Conservation (phyloP, 2,329 filamentous ascomycete species). For the Acephala macrosclerotiorum region DNA sequence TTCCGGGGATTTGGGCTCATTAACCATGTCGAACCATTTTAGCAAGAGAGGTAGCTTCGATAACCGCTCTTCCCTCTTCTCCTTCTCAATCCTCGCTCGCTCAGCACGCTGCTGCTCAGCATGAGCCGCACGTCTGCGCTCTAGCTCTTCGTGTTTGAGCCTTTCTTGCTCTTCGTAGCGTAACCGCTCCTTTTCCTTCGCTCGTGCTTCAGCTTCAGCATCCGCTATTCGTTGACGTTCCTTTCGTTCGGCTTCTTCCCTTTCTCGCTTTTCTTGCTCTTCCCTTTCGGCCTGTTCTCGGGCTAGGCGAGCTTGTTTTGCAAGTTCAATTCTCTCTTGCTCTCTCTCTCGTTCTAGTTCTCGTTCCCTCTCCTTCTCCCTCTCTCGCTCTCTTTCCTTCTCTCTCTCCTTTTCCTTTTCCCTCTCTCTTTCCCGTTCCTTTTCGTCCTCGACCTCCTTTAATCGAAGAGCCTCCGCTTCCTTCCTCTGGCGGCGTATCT, state of each 20-base stretch:
- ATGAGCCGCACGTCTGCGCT: conserved; percentile 39
- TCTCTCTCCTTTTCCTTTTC: conserved; percentile 45
- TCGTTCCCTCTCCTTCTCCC: conserved; percentile 14
- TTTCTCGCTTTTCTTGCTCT: conserved; percentile 45
- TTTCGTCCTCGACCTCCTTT: conserved; percentile 34
- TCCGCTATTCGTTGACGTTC: conserved; percentile 40
- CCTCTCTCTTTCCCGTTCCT: conserved; percentile 32
- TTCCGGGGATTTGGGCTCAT: conserved; percentile 58
- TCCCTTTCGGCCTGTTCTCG: conserved; percentile 41
- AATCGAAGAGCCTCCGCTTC: conserved; percentile 12
- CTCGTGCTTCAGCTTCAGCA: conserved; percentile 35
- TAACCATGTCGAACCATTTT: conserved; percentile 63
- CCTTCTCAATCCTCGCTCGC: conserved; percentile 54
- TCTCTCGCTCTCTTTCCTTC: conserved; percentile 33
- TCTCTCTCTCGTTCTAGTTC: conserved; percentile 32
- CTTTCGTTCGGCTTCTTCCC: conserved; percentile 40
- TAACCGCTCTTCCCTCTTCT: conserved; percentile 62
- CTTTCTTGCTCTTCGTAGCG: conserved; percentile 44
- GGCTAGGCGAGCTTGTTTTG: conserved; percentile 37
- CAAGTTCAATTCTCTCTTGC: conserved; percentile 35
- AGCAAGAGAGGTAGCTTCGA: conserved; percentile 66
- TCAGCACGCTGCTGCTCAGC: conserved; percentile 57
- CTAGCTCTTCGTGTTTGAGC: conserved; percentile 48
- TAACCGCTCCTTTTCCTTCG: conserved; percentile 46
- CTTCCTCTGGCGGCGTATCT: conserved; percentile 27